Percentiles rank a stretch among this genome's conserved stretches.
These are phyloP conservation scores for Ceratobasidium theobromae DNA, from an alignment of 1,284 basidiomycete species.

Conservation along the genomic window DNA sequence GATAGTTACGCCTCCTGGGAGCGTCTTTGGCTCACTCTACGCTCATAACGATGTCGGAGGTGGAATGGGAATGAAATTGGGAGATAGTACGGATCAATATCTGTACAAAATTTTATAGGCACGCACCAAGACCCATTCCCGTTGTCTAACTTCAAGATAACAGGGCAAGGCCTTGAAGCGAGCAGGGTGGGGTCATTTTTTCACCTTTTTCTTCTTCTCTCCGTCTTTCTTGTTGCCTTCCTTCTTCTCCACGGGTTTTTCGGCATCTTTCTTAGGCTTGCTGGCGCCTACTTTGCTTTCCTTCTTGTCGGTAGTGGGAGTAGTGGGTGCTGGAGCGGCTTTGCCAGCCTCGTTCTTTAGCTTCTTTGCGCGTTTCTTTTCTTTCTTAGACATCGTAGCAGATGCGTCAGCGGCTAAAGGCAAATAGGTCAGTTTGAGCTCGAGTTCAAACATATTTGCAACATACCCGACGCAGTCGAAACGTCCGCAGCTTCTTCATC, in stretches of 20 bases:
- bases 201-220: conserved; percentile 43
- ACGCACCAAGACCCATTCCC: conserved; percentile 21
- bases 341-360: conserved; percentile 64
- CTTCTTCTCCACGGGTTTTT: conserved; percentile 46
- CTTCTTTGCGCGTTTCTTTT: conserved; percentile 59
- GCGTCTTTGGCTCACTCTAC: conserved; percentile 46
- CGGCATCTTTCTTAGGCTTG: conserved; percentile 41
- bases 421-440: background rate
- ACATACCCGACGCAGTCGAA: conserved; percentile 13
- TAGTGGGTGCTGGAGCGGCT: conserved; percentile 48
- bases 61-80: background rate
- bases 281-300: conserved; percentile 40
- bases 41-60: conserved; percentile 31
- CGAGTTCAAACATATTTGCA: background rate
- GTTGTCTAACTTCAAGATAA: conserved; percentile 37
- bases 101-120: conserved; percentile 22
- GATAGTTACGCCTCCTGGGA: conserved; percentile 76
- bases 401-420: conserved; percentile 32
- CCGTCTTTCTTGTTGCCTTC: conserved; percentile 48
- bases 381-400: conserved; percentile 40
- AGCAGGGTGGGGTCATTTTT: conserved; percentile 37
- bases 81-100: conserved; percentile 8
- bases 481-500: conserved; percentile 43
- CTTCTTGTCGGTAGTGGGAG: conserved; percentile 24
- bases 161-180: conserved; percentile 41